Percentiles rank a stretch among this genome's conserved stretches.
Conservation (phyloP, 1,284 basidiomycete species). For the Sporisorium scitamineum region DNA sequence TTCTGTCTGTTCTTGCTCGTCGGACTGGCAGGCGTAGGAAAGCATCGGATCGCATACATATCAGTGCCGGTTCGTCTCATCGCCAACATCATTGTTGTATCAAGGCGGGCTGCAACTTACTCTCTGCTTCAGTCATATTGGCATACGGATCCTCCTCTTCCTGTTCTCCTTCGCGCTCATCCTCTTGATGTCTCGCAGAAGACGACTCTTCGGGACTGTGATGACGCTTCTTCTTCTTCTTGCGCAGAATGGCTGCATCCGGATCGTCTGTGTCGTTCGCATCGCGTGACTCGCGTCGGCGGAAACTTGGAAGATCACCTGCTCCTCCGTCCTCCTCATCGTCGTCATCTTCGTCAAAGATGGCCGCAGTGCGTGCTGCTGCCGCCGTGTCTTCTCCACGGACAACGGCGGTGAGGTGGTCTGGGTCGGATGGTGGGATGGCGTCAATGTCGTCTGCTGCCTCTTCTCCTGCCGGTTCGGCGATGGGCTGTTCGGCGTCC, state of each 20-base stretch:
- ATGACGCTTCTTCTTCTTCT: conserved; percentile 55
- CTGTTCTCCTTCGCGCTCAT: conserved; percentile 13
- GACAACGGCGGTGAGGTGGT: conserved; percentile 25
- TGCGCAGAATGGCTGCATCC: conserved; percentile 31
- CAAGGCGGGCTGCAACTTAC: background rate
- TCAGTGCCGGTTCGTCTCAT: too few relatives aligned
- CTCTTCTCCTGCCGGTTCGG: conserved; percentile 13
- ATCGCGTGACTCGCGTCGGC: conserved; percentile 26
- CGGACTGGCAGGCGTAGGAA: conserved; percentile 2
- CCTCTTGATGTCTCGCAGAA: background rate
- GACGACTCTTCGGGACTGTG: conserved; percentile 25
- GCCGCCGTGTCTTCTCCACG: conserved; percentile 33
- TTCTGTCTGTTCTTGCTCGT: conserved; percentile 33
- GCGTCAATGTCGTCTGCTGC: conserved; percentile 23
- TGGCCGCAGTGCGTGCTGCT: conserved; percentile 33
- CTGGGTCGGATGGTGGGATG: conserved; percentile 21
- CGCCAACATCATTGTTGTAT: too few relatives aligned
- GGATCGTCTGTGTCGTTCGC: conserved; percentile 22
- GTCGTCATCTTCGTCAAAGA: conserved; percentile 49
- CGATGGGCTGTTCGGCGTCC: background rate
- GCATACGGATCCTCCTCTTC: conserved; percentile 44
- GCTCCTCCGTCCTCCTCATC: conserved; percentile 20
- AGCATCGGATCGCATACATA: background rate
- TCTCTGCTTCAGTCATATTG: conserved; percentile 47
- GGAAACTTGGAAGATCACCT: conserved; percentile 39